Evolutionary conservation across 139 green algal species (phyloP), one percentile per base, ranked within the genome.

Genomic region (Chlamydomonas sphaeroides): DNA sequence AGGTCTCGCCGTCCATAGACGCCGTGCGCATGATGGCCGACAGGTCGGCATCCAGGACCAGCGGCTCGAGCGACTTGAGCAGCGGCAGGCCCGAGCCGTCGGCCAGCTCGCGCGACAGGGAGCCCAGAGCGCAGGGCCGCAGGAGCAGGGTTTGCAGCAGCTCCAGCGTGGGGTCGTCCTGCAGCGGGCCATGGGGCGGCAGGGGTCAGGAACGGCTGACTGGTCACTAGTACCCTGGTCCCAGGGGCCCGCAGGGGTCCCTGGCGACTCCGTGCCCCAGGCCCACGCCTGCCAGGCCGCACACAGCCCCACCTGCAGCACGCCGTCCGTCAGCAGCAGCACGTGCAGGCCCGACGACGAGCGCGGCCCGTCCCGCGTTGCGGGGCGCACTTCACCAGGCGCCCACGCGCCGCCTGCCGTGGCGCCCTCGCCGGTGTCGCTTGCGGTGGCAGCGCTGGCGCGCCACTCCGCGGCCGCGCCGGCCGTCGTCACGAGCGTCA

Each of bases 151-250:
- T 25, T 41, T 86, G 81, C 42, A 86, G 65, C 33, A 86, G 81
- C 81, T 86, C 81, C 71, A 86, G 65, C 2, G 76, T 53, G 32
- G 70, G 45, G 18, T 86, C 81, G 72, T 86, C 81, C 71, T 83
- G 76, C n/a, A n/a, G n/a, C n/a, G n/a, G n/a, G n/a, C n/a, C n/a
- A n/a, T n/a, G n/a, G n/a, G n/a, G n/a, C n/a, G 66, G 66, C 21
- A 5, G 66, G 23, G 38, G 66, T 11, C 33, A 26, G n/a, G n/a
- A n/a, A n/a, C n/a, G n/a, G n/a, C n/a, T n/a, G n/a, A n/a, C n/a
- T n/a, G n/a, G n/a, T n/a, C n/a, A n/a, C n/a, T n/a, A n/a, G n/a
- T n/a, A n/a, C n/a, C n/a, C n/a, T n/a, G n/a, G n/a, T n/a, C n/a
- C n/a, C n/a, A n/a, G n/a, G n/a, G n/a, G n/a, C n/a, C n/a, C n/a